phyloP scores from a whole-genome alignment of 306 rosid genomes.

The Chamaecrista fasciculata region DNA sequence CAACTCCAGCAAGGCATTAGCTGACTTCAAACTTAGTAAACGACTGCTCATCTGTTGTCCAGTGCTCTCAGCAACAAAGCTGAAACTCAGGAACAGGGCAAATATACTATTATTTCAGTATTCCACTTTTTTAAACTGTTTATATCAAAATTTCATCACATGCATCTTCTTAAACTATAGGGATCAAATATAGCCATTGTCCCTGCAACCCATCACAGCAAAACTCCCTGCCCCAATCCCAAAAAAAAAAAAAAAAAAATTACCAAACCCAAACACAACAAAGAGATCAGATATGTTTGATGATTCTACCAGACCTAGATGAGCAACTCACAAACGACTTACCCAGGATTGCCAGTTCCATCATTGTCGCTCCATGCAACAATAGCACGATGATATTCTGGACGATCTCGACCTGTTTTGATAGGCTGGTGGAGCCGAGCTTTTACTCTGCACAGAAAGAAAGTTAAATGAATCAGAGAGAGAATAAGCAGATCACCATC shows the following conservation, averaged over 20 bases:
- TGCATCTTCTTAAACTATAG: background rate
- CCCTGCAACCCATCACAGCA: background rate
- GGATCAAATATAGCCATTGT: background rate
- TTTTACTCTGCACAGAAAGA: conserved; percentile 55
- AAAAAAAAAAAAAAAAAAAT: too few species aligned
- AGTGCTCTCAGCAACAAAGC: conserved; percentile 89
- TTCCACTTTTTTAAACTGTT: background rate
- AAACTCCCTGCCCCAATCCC: background rate
- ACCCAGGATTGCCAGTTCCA: conserved; percentile 89
- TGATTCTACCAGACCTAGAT: conserved; percentile 4
- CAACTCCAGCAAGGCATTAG: conserved; percentile 87
- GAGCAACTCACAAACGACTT: conserved; percentile 36
- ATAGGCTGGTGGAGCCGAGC: conserved; percentile 64
- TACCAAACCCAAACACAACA: background rate
- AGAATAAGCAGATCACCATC: conserved; percentile 20
- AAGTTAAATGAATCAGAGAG: conserved; percentile 21
- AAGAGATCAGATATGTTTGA: conserved; percentile 6
- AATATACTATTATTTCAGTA: background rate
- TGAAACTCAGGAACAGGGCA: conserved; percentile 38
- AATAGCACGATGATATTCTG: conserved; percentile 74
- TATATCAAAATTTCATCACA: background rate
- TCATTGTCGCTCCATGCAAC: conserved; percentile 73
- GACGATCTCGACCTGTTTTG: conserved; percentile 68
- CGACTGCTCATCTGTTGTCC: conserved; percentile 91
- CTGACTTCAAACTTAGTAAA: conserved; percentile 78